These are phyloP conservation scores for Cadophora malorum DNA, from an alignment of 2,329 filamentous ascomycete genomes.

Conservation along the genomic window DNA sequence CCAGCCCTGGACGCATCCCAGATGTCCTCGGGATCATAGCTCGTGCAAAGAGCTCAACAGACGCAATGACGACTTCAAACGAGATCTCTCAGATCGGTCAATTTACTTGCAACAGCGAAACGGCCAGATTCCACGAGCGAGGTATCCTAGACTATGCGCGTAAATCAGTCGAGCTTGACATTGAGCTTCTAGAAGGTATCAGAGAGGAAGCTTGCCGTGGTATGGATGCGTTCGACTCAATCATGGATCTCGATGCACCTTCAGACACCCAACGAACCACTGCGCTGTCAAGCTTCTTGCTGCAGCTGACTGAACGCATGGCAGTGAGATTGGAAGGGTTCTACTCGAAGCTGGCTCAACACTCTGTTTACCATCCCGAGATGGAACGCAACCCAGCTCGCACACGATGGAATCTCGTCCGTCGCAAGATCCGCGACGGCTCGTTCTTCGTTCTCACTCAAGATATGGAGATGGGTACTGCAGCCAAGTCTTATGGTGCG, in stretches of 20 bases:
- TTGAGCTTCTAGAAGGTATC: constrained; percentile 59
- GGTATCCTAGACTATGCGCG: constrained; percentile 59
- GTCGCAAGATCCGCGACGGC: constrained; percentile 55
- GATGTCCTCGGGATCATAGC: constrained; percentile 53
- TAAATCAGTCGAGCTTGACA: constrained; percentile 57
- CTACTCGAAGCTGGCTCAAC: constrained; percentile 56
- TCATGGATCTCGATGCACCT: constrained; percentile 51
- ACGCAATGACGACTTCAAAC: constrained; percentile 54
- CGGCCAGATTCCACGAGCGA: constrained; percentile 57
- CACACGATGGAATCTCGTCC: constrained; percentile 58
- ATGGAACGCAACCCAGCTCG: constrained; percentile 60
- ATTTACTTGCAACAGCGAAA: constrained; percentile 54
- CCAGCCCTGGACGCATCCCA: constrained; percentile 48
- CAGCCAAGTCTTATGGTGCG: constrained; percentile 31
- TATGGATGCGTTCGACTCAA: constrained; percentile 60
- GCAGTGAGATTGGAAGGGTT: constrained; percentile 58
- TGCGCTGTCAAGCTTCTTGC: constrained; percentile 52
- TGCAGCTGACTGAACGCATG: constrained; percentile 60
- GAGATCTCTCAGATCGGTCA: constrained; percentile 58
- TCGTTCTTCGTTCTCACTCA: constrained; percentile 58
- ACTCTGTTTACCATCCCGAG: constrained; percentile 57
- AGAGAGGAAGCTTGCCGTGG: constrained; percentile 59
- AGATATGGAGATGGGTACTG: constrained; percentile 44
- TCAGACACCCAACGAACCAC: constrained; percentile 49
- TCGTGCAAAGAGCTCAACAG: constrained; percentile 52